Conservation (phyloP, 495 filamentous ascomycete species). For the Hapsidospora chrysogenum region DNA sequence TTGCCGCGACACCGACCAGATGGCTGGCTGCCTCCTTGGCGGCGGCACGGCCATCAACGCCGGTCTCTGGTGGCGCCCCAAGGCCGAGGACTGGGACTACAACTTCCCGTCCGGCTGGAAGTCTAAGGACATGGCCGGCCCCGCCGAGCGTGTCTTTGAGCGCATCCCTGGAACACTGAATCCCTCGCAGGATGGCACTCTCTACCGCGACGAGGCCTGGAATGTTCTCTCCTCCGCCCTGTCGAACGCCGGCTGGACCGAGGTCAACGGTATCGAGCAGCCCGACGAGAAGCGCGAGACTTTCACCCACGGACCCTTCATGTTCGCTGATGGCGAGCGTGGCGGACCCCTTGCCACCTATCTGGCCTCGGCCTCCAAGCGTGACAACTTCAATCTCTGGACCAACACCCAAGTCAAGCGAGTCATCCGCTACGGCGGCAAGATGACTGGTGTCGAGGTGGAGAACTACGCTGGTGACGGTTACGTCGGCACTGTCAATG, state of each 20-base stretch:
- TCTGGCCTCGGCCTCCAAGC: conserved; percentile 41
- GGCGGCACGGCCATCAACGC: conserved; percentile 66
- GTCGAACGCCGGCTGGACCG: conserved; percentile 38
- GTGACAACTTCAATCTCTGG: conserved; percentile 50
- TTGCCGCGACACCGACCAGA: conserved; percentile 53
- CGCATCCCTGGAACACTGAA: conserved; percentile 54
- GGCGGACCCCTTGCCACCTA: conserved; percentile 63
- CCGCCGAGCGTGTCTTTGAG: conserved; percentile 42
- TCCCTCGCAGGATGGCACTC: conserved; percentile 50
- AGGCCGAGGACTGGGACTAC: conserved; percentile 48
- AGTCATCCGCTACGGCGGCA: conserved; percentile 41
- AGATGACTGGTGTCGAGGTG: conserved; percentile 52
- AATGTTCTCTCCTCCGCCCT: conserved; percentile 40
- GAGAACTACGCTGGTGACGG: conserved; percentile 37
- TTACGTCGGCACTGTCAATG: conserved; percentile 37
- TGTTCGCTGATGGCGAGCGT: conserved; percentile 48
- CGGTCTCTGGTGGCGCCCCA: conserved; percentile 35
- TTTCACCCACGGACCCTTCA: conserved; percentile 50
- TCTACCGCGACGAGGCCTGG: conserved; percentile 52
- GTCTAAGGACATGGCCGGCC: conserved; percentile 37
- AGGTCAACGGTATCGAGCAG: conserved; percentile 40
- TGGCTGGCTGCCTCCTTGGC: conserved; percentile 64
- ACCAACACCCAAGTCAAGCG: conserved; percentile 48
- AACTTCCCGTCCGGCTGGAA: conserved; percentile 65
- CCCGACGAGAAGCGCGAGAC: conserved; percentile 51